Base-by-base conservation (phyloP, 768 basidiomycete genomes). In the Gautieria morchelliformis region DNA sequence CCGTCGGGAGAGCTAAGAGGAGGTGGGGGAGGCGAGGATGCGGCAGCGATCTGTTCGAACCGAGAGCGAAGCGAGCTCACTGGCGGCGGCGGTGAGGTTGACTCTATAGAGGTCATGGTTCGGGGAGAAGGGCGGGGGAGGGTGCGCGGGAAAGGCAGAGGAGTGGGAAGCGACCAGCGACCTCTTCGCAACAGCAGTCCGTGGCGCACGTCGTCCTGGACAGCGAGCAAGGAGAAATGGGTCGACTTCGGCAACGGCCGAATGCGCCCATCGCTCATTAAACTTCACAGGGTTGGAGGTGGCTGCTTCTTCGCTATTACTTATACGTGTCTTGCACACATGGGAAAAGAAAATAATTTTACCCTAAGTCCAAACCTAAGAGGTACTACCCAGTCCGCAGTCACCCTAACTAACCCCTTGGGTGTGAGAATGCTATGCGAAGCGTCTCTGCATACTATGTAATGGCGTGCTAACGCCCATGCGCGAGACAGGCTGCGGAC, bases 1-100 rank as follows among this genome's bases (percentile, higher is more conserved):
- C 64, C 59, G 52, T 62, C 37, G 51, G 60, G 47, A 50, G 60
- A 30, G 52, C 37, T 35, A 15, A 10, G 52, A 52, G 62, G 32
- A 32, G 64, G 15, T 44, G 61, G 22, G 42, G 66, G 41, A 35
- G 59, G 39, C 37, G 67, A 65, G 12, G 74, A 69, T 10, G 73
- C 71, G 47, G 73, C 71, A 4, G 85, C 83, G 24, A 87, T 70
- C 62, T 82, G 78, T 66, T 90, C 87, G 64, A 89, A 90, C 64
- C 73, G 79, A 32, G 84, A 86, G 46, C 79, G 79, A 17, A 90
- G 73, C 59, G 76, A 86, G 68, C 78, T 83, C 53, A 89, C 86
- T 2, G 86, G 82, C 40, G 80, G 79, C 17, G 77, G 72, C 39
- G 82, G 75, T 4, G 71, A 39, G 2, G 48, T 33, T 5, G 45